Conservation (phyloP, 225 moss, liverwort and hornwort genomes). For the Polytrichum commune region DNA sequence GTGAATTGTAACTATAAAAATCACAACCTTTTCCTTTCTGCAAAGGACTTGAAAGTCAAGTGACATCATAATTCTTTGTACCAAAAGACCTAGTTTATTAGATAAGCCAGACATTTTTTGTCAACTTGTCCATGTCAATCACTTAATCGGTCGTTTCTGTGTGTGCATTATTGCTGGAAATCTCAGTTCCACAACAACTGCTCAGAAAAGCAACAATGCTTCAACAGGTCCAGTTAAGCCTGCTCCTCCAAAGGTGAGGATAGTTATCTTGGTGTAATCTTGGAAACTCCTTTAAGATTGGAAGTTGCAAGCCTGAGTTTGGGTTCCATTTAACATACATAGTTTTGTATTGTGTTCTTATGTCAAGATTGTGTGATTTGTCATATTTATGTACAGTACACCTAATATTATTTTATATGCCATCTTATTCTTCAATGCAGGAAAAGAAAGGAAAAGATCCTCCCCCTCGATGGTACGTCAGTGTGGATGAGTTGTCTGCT, state of each 20-base stretch:
- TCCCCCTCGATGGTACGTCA: constrained; percentile 75
- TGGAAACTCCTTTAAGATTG: too few species aligned
- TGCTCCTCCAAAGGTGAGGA: constrained; percentile 35
- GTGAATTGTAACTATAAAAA: too few species aligned
- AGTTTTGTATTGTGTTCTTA: neutral
- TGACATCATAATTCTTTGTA: too few species aligned
- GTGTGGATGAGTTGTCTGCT: constrained; percentile 70
- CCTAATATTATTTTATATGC: neutral
- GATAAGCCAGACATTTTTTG: too few species aligned
- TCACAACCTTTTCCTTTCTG: too few species aligned
- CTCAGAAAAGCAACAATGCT: constrained; percentile 21
- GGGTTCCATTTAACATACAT: too few species aligned
- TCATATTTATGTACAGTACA: neutral
- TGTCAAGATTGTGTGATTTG: constrained; percentile 1
- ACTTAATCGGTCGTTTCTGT: neutral
- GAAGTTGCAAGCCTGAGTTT: too few species aligned
- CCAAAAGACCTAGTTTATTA: too few species aligned
- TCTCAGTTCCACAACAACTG: constrained; percentile 31
- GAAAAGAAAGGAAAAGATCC: constrained; percentile 73
- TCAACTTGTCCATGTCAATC: neutral
- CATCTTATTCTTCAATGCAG: constrained; percentile 26
- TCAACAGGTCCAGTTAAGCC: constrained; percentile 25
- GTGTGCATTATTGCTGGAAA: neutral
- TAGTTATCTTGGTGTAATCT: neutral
- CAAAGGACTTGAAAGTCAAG: too few species aligned